These are phyloP conservation scores for Aspergillus baeticus DNA, from an alignment of 495 filamentous ascomycete genomes.

Conservation along the genomic window DNA sequence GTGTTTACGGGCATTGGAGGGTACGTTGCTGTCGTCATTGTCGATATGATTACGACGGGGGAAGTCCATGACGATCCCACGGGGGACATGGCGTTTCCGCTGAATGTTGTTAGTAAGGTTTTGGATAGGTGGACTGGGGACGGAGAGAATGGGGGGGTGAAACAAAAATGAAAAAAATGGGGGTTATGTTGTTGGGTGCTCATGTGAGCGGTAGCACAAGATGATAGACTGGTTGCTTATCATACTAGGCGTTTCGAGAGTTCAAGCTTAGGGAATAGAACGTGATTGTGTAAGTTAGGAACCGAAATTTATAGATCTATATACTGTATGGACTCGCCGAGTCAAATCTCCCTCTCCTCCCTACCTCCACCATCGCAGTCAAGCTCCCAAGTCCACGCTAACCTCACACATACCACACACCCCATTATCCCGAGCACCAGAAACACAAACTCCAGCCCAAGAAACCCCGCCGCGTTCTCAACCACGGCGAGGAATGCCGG, in stretches of 20 bases:
- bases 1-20: slow-evolving; percentile 33
- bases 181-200: no score
- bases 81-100: background rate
- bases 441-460: slow-evolving; percentile 4
- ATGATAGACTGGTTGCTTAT: no score
- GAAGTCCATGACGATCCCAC: slow-evolving; percentile 24
- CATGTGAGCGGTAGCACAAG: no score
- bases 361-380: background rate
- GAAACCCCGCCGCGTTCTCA: slow-evolving; percentile 1
- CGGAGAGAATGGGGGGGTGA: background rate
- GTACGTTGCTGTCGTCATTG: slow-evolving; percentile 29
- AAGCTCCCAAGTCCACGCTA: background rate
- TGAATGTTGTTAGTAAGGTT: background rate
- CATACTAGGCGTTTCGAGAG: no score
- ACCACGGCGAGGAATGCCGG: background rate
- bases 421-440: background rate
- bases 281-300: background rate
- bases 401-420: background rate
- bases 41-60: slow-evolving; percentile 28
- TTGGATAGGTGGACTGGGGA: background rate
- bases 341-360: no score
- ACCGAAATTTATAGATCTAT: background rate
- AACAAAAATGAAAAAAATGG: background rate
- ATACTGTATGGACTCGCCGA: no score
- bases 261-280: background rate